These are phyloP conservation scores for Pseudogymnoascus sp. DNA, from an alignment of 2,329 filamentous ascomycete genomes.

Conservation along the genomic window DNA sequence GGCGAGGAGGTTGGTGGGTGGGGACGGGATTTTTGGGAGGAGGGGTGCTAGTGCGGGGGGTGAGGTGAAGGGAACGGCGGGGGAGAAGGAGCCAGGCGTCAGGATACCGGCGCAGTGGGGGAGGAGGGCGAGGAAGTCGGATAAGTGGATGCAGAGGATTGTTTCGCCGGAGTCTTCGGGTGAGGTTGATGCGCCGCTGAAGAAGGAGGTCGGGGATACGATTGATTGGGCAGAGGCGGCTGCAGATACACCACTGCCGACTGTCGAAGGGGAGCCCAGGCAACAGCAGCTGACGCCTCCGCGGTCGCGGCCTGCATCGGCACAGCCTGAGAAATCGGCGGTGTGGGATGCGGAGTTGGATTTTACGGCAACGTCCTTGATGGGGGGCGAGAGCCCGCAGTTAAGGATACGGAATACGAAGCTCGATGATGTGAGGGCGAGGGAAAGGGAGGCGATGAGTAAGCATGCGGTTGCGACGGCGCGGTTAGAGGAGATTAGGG, in stretches of 20 bases:
- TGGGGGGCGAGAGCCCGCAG: conserved; percentile 20
- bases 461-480: conserved; percentile 17
- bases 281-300: conserved; percentile 17
- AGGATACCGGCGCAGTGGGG: conserved; percentile 18
- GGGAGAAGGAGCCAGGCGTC: conserved; percentile 17
- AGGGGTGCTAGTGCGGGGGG: conserved; percentile 1
- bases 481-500: conserved; percentile 19
- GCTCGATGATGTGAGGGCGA: conserved; percentile 21
- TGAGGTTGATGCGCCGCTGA: conserved; percentile 12
- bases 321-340: conserved; percentile 15
- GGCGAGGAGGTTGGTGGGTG: neutral
- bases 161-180: conserved; percentile 16
- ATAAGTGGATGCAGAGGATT: conserved; percentile 17
- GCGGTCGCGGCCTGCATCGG: conserved; percentile 18
- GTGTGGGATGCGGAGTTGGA: conserved; percentile 23
- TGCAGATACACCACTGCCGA: conserved; percentile 14
- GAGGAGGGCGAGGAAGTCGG: conserved; percentile 13
- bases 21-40: conserved; percentile 5
- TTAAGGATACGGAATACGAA: conserved; percentile 18
- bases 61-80: conserved; percentile 11
- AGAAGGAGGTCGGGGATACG: neutral
- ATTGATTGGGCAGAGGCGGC: neutral
- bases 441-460: conserved; percentile 17
- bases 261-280: conserved; percentile 15
- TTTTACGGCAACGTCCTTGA: conserved; percentile 22